These are phyloP conservation scores for Keqinozyma sinolaborantium DNA, from an alignment of 1,139 yeast genomes.

Conservation along the genomic window DNA sequence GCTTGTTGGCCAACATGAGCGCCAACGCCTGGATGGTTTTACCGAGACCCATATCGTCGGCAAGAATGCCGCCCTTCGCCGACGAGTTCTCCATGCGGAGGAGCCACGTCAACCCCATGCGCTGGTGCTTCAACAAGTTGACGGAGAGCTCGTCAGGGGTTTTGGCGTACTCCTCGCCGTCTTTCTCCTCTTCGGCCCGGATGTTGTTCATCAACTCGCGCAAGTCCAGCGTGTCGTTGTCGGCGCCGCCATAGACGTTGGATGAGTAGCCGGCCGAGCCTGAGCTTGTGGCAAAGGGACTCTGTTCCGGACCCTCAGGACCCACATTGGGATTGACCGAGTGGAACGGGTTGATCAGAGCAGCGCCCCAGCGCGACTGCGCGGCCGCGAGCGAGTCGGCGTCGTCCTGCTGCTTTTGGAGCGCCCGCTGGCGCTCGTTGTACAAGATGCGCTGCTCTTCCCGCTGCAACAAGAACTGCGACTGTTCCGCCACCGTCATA, in stretches of 20 bases:
- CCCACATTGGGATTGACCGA: too few species aligned
- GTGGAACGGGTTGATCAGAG: too few species aligned
- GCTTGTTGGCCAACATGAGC: slow-evolving; percentile 54
- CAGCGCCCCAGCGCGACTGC: too few species aligned
- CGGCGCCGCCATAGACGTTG: neutral
- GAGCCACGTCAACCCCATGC: slow-evolving; percentile 83
- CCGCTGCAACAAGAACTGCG: too few species aligned
- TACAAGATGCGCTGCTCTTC: too few species aligned
- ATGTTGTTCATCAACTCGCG: slow-evolving; percentile 62
- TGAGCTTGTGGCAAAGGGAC: too few species aligned
- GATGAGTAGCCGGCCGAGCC: neutral
- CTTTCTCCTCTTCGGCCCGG: slow-evolving; percentile 50
- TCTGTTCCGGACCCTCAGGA: too few species aligned
- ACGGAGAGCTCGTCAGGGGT: slow-evolving; percentile 73
- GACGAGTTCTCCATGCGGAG: slow-evolving; percentile 57
- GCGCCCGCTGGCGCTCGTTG: too few species aligned
- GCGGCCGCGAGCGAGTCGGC: too few species aligned
- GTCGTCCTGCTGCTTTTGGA: too few species aligned
- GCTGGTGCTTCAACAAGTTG: slow-evolving; percentile 75
- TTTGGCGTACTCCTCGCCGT: slow-evolving; percentile 40
- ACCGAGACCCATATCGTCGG: slow-evolving; percentile 95
- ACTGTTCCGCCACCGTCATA: too few species aligned
- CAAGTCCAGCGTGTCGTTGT: slow-evolving; percentile 27
- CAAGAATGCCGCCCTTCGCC: slow-evolving; percentile 74
- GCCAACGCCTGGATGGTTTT: slow-evolving; percentile 84